phyloP scores from a whole-genome alignment of 306 rosid species.

The Phaseolus lunatus region DNA sequence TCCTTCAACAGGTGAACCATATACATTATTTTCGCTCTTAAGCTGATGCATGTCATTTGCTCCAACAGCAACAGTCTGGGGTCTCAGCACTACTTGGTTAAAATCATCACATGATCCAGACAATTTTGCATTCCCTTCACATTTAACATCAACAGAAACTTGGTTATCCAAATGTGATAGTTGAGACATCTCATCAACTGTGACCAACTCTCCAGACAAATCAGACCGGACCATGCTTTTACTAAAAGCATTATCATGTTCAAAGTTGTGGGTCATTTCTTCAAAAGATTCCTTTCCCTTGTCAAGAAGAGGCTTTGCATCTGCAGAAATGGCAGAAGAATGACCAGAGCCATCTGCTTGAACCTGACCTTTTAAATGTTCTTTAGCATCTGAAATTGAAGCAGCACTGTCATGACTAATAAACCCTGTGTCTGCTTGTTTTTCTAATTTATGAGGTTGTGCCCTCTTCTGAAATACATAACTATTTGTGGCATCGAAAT shows the following conservation, averaged over 20 bases:
- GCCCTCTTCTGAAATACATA: slow-evolving; percentile 74
- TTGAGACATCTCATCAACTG: slow-evolving; percentile 51
- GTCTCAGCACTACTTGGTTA: slow-evolving; percentile 43
- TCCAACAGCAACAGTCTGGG: slow-evolving; percentile 46
- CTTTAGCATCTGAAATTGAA: slow-evolving; percentile 53
- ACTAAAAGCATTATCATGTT: slow-evolving; percentile 39
- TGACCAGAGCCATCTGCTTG: slow-evolving; percentile 49
- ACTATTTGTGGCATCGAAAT: slow-evolving; percentile 59
- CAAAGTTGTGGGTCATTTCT: slow-evolving; percentile 40
- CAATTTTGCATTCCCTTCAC: slow-evolving; percentile 40
- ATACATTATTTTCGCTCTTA: slow-evolving; percentile 2
- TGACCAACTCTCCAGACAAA: slow-evolving; percentile 47
- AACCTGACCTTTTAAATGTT: slow-evolving; percentile 45
- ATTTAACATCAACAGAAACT: slow-evolving; percentile 35
- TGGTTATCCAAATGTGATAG: slow-evolving; percentile 52
- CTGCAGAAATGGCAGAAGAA: slow-evolving; percentile 40
- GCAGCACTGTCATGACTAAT: slow-evolving; percentile 48
- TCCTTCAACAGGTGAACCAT: slow-evolving; percentile 32
- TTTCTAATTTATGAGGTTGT: slow-evolving; percentile 47
- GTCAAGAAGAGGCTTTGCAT: slow-evolving; percentile 57
- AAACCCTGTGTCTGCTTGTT: slow-evolving; percentile 49
- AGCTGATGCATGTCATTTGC: slow-evolving; percentile 26
- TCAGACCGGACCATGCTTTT: slow-evolving; percentile 46
- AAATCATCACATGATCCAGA: background rate
- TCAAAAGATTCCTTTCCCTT: slow-evolving; percentile 51